phyloP scores from a whole-genome alignment of 2,329 filamentous ascomycete genomes.

The Orbilia quercus region DNA sequence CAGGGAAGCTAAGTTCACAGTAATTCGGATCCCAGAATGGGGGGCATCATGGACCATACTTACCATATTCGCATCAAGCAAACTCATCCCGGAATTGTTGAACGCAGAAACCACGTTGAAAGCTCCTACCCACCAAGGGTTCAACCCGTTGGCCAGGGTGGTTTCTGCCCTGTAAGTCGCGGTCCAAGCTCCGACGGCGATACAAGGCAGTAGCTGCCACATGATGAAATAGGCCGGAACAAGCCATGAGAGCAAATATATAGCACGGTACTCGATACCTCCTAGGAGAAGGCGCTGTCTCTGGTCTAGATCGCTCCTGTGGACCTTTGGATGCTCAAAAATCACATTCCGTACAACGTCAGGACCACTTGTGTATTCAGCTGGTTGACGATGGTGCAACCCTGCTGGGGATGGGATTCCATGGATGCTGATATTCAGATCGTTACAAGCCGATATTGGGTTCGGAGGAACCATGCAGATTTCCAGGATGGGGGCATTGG shows the following conservation, averaged over 20 bases:
- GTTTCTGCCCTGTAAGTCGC: constrained; percentile 67
- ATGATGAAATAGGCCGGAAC: constrained; percentile 72
- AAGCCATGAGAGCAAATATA: constrained; percentile 70
- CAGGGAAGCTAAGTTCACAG: too few species aligned
- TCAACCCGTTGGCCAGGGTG: constrained; percentile 69
- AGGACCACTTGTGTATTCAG: constrained; percentile 9
- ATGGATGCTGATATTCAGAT: constrained; percentile 17
- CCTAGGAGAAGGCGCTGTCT: constrained; percentile 71
- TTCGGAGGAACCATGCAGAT: not conserved
- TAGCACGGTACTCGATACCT: constrained; percentile 73
- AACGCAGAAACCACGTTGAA: constrained; percentile 77
- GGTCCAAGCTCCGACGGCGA: constrained; percentile 74
- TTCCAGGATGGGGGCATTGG: not conserved
- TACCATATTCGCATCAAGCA: constrained; percentile 74
- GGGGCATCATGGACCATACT: constrained; percentile 64
- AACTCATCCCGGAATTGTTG: constrained; percentile 77
- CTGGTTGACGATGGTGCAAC: constrained; percentile 36
- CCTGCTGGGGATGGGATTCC: not conserved
- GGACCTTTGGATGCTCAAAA: constrained; percentile 14
- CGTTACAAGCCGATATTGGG: constrained; percentile 1
- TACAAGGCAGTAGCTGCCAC: constrained; percentile 71
- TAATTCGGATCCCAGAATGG: too few species aligned
- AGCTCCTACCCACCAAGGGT: constrained; percentile 75
- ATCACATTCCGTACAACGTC: constrained; percentile 11
- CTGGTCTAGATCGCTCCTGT: constrained; percentile 64